Evolutionary conservation across 495 filamentous ascomycete genomes (phyloP), one percentile per base, ranked within the genome.

Genomic region (Penicillium ochrochloron): DNA sequence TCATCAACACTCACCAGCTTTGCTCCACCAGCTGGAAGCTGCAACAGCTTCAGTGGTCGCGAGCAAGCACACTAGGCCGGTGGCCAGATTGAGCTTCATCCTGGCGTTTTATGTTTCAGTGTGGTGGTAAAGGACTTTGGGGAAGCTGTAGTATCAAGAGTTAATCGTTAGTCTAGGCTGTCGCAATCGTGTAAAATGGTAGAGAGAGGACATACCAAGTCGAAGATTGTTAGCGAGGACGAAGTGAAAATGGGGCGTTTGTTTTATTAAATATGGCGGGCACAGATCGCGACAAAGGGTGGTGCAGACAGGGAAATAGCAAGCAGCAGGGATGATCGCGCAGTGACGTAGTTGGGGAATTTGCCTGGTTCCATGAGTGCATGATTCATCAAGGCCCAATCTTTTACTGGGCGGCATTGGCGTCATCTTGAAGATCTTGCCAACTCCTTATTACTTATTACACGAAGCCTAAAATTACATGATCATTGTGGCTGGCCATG

Each of bases 11-110:
- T 56, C 77, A 94, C 92, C 89, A 75, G 92, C 85, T 79, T 92
- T 94, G 64, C 85, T 87, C 73, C 93, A 92, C 92, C 92, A 95
- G 70, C 75, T 88, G 68, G 86, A 89, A 54, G 86, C 91, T 62
- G 90, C 81, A 35, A 87, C 85, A 53, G 78, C 83, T 71, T 92
- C 86, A 52, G 88, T 72, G 57, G 78, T 86, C 62, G 89, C 89
- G 27, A 96, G 81, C 68, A 85, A 86, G 64, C 92, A 79, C 69
- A 93, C 79, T 67, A 94, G 77, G 78, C 90, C 75, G 67, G 85
- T 84, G 65, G 85, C 82, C 67, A 90, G 69, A 59, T 85, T 81
- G 77, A 93, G 83, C 85, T 87, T 94, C 92, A 96, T 96, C 56
- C 64, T 83, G 72, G 14, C 41, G 53, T 21, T 37, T 62, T 37